phyloP scores from a whole-genome alignment of 2,329 filamentous ascomycete genomes.

The Aspergillus sp. region DNA sequence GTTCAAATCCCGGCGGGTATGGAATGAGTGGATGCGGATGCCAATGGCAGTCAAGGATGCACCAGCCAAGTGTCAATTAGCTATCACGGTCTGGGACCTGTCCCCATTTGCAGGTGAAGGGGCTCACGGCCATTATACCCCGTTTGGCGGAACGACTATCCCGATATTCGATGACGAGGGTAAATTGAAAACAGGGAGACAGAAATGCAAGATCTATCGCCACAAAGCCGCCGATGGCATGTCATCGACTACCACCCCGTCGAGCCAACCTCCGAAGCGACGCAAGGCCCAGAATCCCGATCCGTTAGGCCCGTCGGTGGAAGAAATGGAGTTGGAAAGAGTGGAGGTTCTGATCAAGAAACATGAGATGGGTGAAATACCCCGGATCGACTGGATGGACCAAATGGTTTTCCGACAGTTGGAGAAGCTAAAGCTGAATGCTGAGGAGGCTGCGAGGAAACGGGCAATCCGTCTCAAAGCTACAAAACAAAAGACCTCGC shows the following conservation, averaged over 20 bases:
- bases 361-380: constrained; percentile 95
- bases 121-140: constrained; percentile 69
- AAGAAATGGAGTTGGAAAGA: constrained; percentile 78
- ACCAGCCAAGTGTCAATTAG: constrained; percentile 73
- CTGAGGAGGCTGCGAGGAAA: constrained; percentile 58
- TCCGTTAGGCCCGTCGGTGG: constrained; percentile 50
- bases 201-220: constrained; percentile 82
- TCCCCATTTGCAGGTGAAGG: constrained; percentile 68
- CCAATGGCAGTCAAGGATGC: constrained; percentile 78
- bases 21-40: constrained; percentile 94
- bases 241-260: constrained; percentile 71
- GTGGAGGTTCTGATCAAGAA: constrained; percentile 91
- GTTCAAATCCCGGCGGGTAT: constrained; percentile 66
- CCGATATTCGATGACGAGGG: constrained; percentile 89
- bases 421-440: constrained; percentile 65
- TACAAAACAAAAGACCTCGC: constrained; percentile 19
- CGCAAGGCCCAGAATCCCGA: constrained; percentile 44
- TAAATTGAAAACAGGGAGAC: constrained; percentile 81
- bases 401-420: constrained; percentile 86
- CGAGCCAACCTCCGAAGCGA: constrained; percentile 52
- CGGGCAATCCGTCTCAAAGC: constrained; percentile 36
- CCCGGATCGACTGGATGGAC: constrained; percentile 89
- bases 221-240: constrained; percentile 79
- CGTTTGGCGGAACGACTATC: constrained; percentile 90
- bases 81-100: constrained; percentile 92